Evolutionary conservation across 2,329 filamentous ascomycete species (phyloP).

Genomic region (Lachnellula subtilissima): DNA sequence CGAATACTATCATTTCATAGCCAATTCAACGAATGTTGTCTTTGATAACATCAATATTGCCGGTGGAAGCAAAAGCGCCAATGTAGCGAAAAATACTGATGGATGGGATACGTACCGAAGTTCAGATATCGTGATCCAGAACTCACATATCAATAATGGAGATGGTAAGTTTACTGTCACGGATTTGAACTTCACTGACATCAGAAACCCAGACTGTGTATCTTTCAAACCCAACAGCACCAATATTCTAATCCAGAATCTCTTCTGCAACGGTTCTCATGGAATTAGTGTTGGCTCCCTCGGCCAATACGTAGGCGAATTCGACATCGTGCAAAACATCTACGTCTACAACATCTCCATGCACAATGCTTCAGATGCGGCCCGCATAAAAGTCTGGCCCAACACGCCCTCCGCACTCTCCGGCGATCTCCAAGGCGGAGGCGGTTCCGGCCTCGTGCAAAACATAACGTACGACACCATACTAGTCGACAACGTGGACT

Average conservation of each 20-base stretch:
- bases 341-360: slow-evolving; percentile 58
- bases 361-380: slow-evolving; percentile 58
- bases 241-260: slow-evolving; percentile 61
- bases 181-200: slow-evolving; percentile 6
- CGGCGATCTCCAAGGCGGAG: slow-evolving; percentile 60
- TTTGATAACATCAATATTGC: slow-evolving; percentile 59
- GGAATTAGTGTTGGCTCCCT: slow-evolving; percentile 69
- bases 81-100: slow-evolving; percentile 61
- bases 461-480: slow-evolving; percentile 66
- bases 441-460: slow-evolving; percentile 54
- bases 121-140: slow-evolving; percentile 59
- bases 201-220: slow-evolving; percentile 51
- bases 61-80: slow-evolving; percentile 47
- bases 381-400: slow-evolving; percentile 72
- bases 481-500: slow-evolving; percentile 57
- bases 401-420: slow-evolving; percentile 45
- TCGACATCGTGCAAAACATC: slow-evolving; percentile 66
- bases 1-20: slow-evolving; percentile 59
- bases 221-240: slow-evolving; percentile 72
- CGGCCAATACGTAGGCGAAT: slow-evolving; percentile 57
- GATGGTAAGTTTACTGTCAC: slow-evolving; percentile 39
- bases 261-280: slow-evolving; percentile 65
- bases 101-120: slow-evolving; percentile 62
- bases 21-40: slow-evolving; percentile 60
- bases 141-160: slow-evolving; percentile 59